phyloP scores from a whole-genome alignment of 768 basidiomycete species.

The Trametes meyenii region DNA sequence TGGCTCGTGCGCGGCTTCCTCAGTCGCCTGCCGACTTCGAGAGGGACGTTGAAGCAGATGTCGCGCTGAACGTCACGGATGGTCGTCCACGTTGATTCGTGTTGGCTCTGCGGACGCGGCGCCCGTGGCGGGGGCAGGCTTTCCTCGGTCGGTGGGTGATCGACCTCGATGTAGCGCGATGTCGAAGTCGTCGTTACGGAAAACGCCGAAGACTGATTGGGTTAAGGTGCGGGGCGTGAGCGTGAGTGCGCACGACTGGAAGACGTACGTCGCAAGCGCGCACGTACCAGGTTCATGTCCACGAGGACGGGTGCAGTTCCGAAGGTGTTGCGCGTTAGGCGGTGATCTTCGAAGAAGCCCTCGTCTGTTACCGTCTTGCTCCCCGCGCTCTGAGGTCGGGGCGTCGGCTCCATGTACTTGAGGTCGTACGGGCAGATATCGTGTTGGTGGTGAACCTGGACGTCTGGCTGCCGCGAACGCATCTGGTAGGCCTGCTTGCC shows the following conservation, averaged over 20 bases:
- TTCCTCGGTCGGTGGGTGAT: slow-evolving; percentile 12
- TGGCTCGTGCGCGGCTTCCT: slow-evolving; percentile 22
- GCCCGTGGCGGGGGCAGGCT: background rate
- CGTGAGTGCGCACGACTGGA: background rate
- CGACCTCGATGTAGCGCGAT: slow-evolving; percentile 38
- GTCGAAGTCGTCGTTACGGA: slow-evolving; percentile 42
- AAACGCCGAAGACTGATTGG: slow-evolving; percentile 35
- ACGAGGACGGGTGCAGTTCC: slow-evolving; percentile 30
- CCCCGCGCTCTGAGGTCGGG: slow-evolving; percentile 5
- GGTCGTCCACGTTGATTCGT: slow-evolving; percentile 27
- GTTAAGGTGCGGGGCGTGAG: background rate
- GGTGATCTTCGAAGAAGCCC: slow-evolving; percentile 32
- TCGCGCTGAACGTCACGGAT: slow-evolving; percentile 24
- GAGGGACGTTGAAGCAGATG: slow-evolving; percentile 27
- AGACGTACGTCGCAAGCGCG: background rate
- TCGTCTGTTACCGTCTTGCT: slow-evolving; percentile 27
- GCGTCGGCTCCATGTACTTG: background rate
- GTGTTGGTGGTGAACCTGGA: background rate
- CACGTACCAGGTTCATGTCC: slow-evolving; percentile 32
- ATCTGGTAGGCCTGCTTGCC: slow-evolving; percentile 7
- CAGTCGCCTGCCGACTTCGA: slow-evolving; percentile 21
- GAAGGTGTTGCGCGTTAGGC: slow-evolving; percentile 23
- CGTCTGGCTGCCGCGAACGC: slow-evolving; percentile 5
- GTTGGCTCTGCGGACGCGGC: slow-evolving; percentile 4
- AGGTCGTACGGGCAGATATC: slow-evolving; percentile 9